These are phyloP conservation scores for Poa annua DNA, from an alignment of 176 grass and related monocot genomes.

Conservation along the genomic window DNA sequence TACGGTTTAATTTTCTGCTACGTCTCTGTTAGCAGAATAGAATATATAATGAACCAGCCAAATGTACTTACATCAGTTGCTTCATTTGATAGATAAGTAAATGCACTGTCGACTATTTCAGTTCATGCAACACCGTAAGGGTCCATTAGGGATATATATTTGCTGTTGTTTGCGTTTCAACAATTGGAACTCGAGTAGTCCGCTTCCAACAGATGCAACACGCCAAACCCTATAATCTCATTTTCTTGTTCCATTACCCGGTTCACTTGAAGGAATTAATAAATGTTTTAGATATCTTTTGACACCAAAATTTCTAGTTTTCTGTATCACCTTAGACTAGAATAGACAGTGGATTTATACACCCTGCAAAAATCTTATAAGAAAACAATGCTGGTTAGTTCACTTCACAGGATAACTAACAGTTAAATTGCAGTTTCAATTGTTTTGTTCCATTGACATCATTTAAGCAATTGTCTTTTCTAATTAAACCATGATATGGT, in stretches of 20 bases:
- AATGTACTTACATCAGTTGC: constrained; percentile 11
- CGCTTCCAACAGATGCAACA: not conserved
- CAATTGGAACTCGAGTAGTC: constrained; percentile 25
- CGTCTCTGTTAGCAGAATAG: constrained; percentile 2
- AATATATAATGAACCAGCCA: constrained; percentile 26
- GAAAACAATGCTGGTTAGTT: not conserved
- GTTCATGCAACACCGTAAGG: not conserved
- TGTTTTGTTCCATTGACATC: constrained; percentile 18
- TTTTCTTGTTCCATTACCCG: not conserved
- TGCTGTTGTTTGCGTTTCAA: not conserved
- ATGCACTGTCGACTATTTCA: not conserved
- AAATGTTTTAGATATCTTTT: constrained; percentile 16
- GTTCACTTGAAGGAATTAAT: not conserved
- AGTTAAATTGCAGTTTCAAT: not conserved
- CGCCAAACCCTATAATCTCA: not conserved
- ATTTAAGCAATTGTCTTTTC: constrained; percentile 20
- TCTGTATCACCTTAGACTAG: not conserved
- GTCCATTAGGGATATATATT: constrained; percentile 22
- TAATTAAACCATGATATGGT: not conserved
- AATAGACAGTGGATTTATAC: constrained; percentile 1
- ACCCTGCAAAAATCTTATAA: not conserved
- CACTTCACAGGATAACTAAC: not conserved
- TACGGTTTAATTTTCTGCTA: constrained; percentile 28
- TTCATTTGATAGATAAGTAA: constrained; percentile 10
- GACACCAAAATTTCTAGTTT: not conserved